Conservation (phyloP, 352 stramenopile genomes). For the Globisporangium abappressorium region DNA sequence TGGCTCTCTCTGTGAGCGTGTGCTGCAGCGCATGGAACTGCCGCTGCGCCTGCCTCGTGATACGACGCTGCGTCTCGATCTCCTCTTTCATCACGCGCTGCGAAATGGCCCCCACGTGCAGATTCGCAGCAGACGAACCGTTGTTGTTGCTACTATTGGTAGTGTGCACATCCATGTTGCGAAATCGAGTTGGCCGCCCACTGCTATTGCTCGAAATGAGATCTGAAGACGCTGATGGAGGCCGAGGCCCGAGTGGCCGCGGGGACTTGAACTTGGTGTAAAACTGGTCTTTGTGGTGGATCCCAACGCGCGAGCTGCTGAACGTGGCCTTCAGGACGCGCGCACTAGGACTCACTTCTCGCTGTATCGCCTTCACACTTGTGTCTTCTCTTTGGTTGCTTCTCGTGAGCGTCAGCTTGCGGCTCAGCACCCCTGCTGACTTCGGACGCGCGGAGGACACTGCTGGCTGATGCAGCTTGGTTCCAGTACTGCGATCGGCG, state of each 20-base stretch:
- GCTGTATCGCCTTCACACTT: background rate
- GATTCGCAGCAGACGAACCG: background rate
- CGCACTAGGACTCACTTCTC: background rate
- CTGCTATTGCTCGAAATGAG: conserved; percentile 3
- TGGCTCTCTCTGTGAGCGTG: conserved; percentile 26
- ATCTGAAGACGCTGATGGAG: conserved; percentile 3
- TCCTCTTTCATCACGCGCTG: conserved; percentile 53
- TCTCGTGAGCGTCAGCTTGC: background rate
- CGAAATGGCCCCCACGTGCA: conserved; percentile 18
- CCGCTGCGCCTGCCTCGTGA: conserved; percentile 42
- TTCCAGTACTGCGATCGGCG: background rate
- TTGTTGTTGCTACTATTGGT: background rate
- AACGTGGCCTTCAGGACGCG: conserved; percentile 8
- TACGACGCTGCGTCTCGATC: conserved; percentile 45
- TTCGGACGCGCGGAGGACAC: background rate
- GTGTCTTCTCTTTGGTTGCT: conserved; percentile 5
- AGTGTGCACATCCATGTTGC: background rate
- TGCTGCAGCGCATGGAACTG: conserved; percentile 44
- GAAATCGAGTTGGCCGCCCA: conserved; percentile 1
- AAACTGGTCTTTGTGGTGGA: conserved; percentile 12
- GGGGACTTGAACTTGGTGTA: conserved; percentile 15
- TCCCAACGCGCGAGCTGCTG: conserved; percentile 9
- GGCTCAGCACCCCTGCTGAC: conserved; percentile 1
- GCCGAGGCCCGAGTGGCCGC: conserved; percentile 1
- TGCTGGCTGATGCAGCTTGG: background rate